Base-by-base conservation (phyloP, 768 basidiomycete genomes). In the Boletus vermiculosoides region DNA sequence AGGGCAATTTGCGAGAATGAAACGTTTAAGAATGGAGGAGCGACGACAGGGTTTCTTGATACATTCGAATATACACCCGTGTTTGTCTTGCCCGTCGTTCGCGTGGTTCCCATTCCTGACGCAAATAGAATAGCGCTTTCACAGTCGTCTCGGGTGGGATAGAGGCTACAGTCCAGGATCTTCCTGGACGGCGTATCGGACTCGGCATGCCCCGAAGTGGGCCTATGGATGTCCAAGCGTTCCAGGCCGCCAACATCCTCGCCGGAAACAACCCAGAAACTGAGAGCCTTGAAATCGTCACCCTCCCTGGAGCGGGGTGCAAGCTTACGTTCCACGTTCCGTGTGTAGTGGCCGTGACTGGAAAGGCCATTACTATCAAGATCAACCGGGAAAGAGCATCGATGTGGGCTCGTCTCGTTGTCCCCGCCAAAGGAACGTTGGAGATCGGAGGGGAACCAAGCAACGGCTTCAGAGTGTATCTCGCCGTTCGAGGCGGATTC, bases 121-220 rank as follows among this genome's bases (percentile, higher is more conserved):
- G 31, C 30, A 4, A 44, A 40, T 20, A 39, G 0, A 16, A 34
- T 22, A 83, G 78, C 18, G 80, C 78, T 2, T 65, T 88, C 51
- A 82, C 82, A 22, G 79, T 88, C 5, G 45, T 84, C 5, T 76
- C 78, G 2, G 73, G 80, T 3, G 85, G 86, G 0, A 71, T 87
- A 8, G 83, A 85, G 37, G 78, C 78, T 10, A 80, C 80, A 0
- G 71, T 86, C 0, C 86, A 87, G 62, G 84, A 86, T 60, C 76
- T 80, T 20, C 82, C 83, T 0, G 82, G 83, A 0, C 77, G 86
- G 1, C 64, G 63, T 0, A 74, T 80, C 0, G 80, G 83, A 1
- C 70, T 80, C 33, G 87, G 87, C 2, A 78, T 88, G 3, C 88
- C 88, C 0, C 76, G 72, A 15, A 80, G 82, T 56, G 87, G 87